Conservation (phyloP, 768 basidiomycete species). For the Macrolepiota albuminosa region DNA sequence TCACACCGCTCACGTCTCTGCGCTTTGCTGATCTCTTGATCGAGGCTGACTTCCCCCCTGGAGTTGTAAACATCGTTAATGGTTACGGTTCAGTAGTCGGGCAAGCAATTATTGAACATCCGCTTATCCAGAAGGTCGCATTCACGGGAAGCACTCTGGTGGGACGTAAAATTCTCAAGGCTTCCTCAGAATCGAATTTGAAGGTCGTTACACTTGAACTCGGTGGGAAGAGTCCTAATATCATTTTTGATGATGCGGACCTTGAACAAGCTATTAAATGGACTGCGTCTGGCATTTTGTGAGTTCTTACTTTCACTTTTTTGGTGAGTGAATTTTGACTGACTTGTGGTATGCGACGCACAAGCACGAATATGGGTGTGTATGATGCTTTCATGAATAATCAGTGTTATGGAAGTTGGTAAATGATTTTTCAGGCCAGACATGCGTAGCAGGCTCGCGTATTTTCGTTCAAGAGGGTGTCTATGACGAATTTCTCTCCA, state of each 20-base stretch:
- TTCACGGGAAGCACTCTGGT: slow-evolving; percentile 81
- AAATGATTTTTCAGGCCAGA: slow-evolving; percentile 32
- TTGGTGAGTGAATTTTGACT: not conserved
- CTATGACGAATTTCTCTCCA: slow-evolving; percentile 72
- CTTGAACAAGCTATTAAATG: slow-evolving; percentile 69
- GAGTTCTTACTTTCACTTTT: slow-evolving; percentile 20
- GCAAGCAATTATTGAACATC: slow-evolving; percentile 55
- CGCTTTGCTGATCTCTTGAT: slow-evolving; percentile 42
- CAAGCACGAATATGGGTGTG: slow-evolving; percentile 34
- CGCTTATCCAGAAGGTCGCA: slow-evolving; percentile 61
- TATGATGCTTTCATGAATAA: not conserved
- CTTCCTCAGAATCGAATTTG: slow-evolving; percentile 75
- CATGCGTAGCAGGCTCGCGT: slow-evolving; percentile 78
- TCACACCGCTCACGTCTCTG: slow-evolving; percentile 60
- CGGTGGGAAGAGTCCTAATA: slow-evolving; percentile 69
- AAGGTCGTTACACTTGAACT: slow-evolving; percentile 83
- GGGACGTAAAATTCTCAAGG: slow-evolving; percentile 76
- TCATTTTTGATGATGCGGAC: slow-evolving; percentile 74
- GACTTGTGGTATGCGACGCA: not conserved
- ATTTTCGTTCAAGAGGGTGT: slow-evolving; percentile 78
- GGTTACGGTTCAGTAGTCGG: slow-evolving; percentile 59
- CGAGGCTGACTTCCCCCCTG: slow-evolving; percentile 67
- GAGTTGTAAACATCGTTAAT: slow-evolving; percentile 63
- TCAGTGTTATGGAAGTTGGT: not conserved
- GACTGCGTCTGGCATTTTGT: slow-evolving; percentile 75